Evolutionary conservation across 2,329 filamentous ascomycete species (phyloP), one percentile per base, ranked within the genome.

Genomic region (Pestalotiopsis sp.): DNA sequence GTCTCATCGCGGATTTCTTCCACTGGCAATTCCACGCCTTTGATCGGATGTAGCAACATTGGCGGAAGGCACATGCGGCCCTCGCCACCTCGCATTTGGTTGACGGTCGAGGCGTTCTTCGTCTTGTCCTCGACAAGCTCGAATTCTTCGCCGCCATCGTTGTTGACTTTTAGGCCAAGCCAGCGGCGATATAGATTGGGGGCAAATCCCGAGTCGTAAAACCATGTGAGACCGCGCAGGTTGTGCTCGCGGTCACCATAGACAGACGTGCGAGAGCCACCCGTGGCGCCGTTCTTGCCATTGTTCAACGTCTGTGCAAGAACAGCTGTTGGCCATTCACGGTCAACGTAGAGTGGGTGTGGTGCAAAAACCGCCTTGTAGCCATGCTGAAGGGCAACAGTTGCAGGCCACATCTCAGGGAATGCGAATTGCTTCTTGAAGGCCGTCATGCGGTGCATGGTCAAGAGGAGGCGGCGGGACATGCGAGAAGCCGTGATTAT

Each of bases 381-480:
- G 11, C 95, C 95, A 77, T 98, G 94, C 69, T 98, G 94, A 10
- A 98, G 85, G 1, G 94, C 93, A 1, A 93, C 90, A 0, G 92
- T 96, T 1, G 91, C 91, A 0, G 94, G 93, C 94, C 94, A 98
- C 94, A 98, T 98, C 80, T 98, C 95, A 0, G 94, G 93, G 78
- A 97, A 97, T 83, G 96, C 97, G 71, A 93, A 92, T 79, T 97
- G 92, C 73, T 94, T 94, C 76, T 91, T 91, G 74, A 93, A 87
- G 38, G 90, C 89, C 3, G 94, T 97, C 82, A 97, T 94, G 66
- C 89, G 88, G 82, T 98, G 95, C 95, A 98, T 98, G 20, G 91
- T 91, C 69, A 90, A 83, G 14, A 98, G 85, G 61, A 98, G 88
- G 60, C 89, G 89, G 62, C 90, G 89, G 13, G 92, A 96, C 81